Conservation (phyloP, 2,329 filamentous ascomycete species). For the Calonectria hawksworthii region DNA sequence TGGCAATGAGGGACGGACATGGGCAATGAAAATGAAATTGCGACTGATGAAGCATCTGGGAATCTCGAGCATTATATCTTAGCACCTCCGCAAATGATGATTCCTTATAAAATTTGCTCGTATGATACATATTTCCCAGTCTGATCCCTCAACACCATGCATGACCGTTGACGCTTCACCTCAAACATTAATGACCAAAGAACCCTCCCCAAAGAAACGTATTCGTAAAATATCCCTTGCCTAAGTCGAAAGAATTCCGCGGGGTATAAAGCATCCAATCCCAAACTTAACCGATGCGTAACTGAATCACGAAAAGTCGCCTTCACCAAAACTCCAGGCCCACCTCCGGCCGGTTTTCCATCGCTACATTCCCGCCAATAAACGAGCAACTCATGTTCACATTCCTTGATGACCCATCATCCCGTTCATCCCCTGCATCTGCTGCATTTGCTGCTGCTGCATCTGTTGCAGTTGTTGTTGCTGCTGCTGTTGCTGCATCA, state of each 20-base stretch:
- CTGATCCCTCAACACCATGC: conserved; percentile 38
- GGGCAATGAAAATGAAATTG: background rate
- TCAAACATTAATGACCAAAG: conserved; percentile 32
- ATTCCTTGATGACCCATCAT: conserved; percentile 68
- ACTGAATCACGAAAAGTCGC: conserved; percentile 26
- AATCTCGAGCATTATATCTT: background rate
- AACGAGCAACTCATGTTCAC: conserved; percentile 46
- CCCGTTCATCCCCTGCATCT: conserved; percentile 62
- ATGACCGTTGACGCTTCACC: conserved; percentile 24
- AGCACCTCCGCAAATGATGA: background rate
- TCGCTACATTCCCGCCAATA: conserved; percentile 24
- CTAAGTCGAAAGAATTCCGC: conserved; percentile 44
- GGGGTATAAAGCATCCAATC: conserved; percentile 50
- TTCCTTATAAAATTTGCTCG: conserved; percentile 18
- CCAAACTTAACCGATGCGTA: conserved; percentile 35
- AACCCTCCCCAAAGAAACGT: conserved; percentile 20
- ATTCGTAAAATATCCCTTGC: conserved; percentile 36
- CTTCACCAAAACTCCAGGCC: conserved; percentile 38
- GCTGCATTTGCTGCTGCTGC: conserved; percentile 42
- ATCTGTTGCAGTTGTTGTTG: conserved; percentile 59
- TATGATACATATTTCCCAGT: conserved; percentile 28
- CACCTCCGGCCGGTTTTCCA: conserved; percentile 25
- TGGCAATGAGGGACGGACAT: background rate
- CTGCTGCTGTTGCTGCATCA: conserved; percentile 56
- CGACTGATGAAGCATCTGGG: background rate